These are phyloP conservation scores for Pugionium dolabratum DNA, from an alignment of 345 rosid species.

Conservation along the genomic window DNA sequence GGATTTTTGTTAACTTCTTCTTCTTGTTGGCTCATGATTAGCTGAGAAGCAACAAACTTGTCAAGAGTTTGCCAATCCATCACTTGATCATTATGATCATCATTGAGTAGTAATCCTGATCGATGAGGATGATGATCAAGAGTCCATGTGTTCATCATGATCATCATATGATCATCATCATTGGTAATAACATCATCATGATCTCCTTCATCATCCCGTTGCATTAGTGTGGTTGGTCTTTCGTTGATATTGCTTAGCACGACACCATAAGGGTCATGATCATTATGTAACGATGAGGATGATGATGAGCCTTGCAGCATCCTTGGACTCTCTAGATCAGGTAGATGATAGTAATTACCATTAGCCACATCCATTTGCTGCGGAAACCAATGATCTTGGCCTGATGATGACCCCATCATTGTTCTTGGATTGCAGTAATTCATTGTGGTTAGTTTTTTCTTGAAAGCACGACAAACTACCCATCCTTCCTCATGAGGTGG, in stretches of 20 bases:
- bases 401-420: constrained; percentile 41
- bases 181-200: constrained; percentile 26
- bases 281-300: constrained; percentile 34
- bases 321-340: constrained; percentile 70
- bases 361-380: constrained; percentile 36
- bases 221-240: constrained; percentile 32
- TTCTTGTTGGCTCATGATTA: constrained; percentile 39
- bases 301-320: constrained; percentile 45
- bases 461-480: constrained; percentile 96
- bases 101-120: constrained; percentile 24
- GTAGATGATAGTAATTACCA: constrained; percentile 62
- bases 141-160: constrained; percentile 34
- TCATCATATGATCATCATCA: constrained; percentile 23
- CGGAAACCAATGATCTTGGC: constrained; percentile 39
- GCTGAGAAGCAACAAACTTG: constrained; percentile 44
- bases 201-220: constrained; percentile 27
- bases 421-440: constrained; percentile 35
- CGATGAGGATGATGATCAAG: constrained; percentile 15
- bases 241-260: constrained; percentile 35
- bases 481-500: constrained; percentile 97
- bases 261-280: constrained; percentile 37
- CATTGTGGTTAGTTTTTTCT: constrained; percentile 65
- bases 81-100: constrained; percentile 39
- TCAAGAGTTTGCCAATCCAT: constrained; percentile 45
- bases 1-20: constrained; percentile 40